These are phyloP conservation scores for Thalassiosira livingstoniorum DNA, from an alignment of 352 stramenopile species.

Conservation along the genomic window DNA sequence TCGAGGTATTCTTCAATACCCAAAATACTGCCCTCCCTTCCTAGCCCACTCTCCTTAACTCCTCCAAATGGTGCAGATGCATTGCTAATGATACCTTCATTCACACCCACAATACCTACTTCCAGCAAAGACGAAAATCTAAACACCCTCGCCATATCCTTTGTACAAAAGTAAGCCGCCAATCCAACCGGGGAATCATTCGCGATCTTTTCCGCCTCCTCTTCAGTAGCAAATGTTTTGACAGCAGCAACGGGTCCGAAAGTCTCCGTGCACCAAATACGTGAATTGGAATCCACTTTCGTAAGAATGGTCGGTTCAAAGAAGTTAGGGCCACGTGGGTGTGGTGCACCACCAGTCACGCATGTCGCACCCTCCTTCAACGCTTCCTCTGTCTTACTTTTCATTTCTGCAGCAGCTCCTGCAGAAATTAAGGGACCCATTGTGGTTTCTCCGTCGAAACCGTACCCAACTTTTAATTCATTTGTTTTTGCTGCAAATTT, in stretches of 20 bases:
- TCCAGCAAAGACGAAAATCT: slow-evolving; percentile 89
- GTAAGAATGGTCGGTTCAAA: slow-evolving; percentile 91
- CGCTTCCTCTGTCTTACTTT: slow-evolving; percentile 88
- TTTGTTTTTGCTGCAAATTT: slow-evolving; percentile 65
- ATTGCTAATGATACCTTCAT: slow-evolving; percentile 91
- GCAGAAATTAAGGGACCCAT: slow-evolving; percentile 96
- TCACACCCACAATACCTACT: slow-evolving; percentile 92
- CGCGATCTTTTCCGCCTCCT: slow-evolving; percentile 93
- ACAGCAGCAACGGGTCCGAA: slow-evolving; percentile 96
- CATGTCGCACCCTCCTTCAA: slow-evolving; percentile 90
- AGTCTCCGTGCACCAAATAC: slow-evolving; percentile 94
- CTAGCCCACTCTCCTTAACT: slow-evolving; percentile 91
- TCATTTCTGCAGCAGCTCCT: slow-evolving; percentile 88
- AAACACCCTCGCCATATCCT: slow-evolving; percentile 90
- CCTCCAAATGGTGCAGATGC: slow-evolving; percentile 90
- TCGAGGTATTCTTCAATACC: slow-evolving; percentile 94
- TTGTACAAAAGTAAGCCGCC: slow-evolving; percentile 94
- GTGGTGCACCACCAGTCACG: slow-evolving; percentile 88
- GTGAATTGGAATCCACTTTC: slow-evolving; percentile 83
- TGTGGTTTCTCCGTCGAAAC: slow-evolving; percentile 80
- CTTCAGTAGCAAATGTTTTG: slow-evolving; percentile 92
- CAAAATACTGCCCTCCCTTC: slow-evolving; percentile 72
- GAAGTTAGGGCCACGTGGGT: slow-evolving; percentile 88
- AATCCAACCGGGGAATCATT: slow-evolving; percentile 92
- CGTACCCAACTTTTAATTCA: slow-evolving; percentile 90